phyloP scores from a whole-genome alignment of 495 filamentous ascomycete genomes.

The Pyronema omphalodes region DNA sequence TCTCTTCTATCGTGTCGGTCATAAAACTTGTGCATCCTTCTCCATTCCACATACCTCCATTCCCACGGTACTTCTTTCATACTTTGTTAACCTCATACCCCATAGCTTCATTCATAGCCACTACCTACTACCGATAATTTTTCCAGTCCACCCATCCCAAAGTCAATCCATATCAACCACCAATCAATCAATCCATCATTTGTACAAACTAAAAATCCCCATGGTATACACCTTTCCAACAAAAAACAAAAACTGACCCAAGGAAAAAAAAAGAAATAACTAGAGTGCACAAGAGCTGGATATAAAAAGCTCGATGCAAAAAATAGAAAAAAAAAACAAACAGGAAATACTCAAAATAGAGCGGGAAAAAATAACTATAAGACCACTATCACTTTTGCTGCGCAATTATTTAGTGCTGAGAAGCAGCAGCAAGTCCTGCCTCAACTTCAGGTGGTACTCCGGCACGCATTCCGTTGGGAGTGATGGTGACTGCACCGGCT shows the following conservation, averaged over 20 bases:
- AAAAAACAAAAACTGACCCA: neutral
- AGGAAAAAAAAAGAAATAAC: neutral
- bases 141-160: too few species aligned
- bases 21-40: too few species aligned
- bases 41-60: too few species aligned
- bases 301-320: neutral
- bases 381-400: neutral
- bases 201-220: too few species aligned
- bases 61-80: too few species aligned
- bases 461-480: slow-evolving; percentile 39
- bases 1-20: too few species aligned
- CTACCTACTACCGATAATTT: too few species aligned
- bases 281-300: neutral
- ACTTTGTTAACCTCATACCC: too few species aligned
- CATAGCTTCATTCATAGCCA: too few species aligned
- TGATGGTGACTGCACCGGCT: slow-evolving; percentile 78
- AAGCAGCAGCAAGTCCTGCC: neutral
- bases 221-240: too few species aligned
- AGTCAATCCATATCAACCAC: too few species aligned
- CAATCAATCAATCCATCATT: too few species aligned
- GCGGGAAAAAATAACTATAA: neutral
- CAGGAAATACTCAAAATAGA: neutral
- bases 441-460: neutral
- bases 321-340: neutral
- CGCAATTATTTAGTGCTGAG: neutral